Base-by-base conservation (phyloP, 164 flowering plant species). In the Akebia trifoliata region DNA sequence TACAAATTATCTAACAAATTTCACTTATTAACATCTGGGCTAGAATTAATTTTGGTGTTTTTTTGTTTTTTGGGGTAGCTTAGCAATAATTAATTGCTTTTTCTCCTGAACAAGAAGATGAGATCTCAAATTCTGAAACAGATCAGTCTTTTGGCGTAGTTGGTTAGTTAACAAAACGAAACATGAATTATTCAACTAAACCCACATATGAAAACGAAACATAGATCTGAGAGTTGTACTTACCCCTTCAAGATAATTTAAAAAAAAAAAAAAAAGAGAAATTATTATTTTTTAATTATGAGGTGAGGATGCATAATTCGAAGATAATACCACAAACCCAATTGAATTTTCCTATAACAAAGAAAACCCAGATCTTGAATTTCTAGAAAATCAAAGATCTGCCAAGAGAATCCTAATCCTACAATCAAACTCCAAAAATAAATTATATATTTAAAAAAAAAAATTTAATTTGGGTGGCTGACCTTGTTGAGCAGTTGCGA, bases 401-500 rank as follows among this genome's bases (percentile, higher is more conserved):
- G 34, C 22, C 17, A 11, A 6, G 5, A 36, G 46, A 62, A 46
- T 46, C 10, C 3, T 37, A 11, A 37, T 37, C 57, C 57, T 37
- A 50, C 30, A 38, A 21, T 24, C n/a, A 34, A 0, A 37, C 22
- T 8, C n/a, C 47, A 44, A 52, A 25, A 53, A 21, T 40, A 24
- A 28, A 17, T 7, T 24, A 9, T 9, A 53, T 24, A 37, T 0
- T 15, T 11, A 39, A 42, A 47, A 32, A 25, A 9, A 49, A 15
- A 6, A 20, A 21, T 10, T 2, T 22, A n/a, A 9, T 20, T n/a
- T n/a, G n/a, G 34, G 17, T 18, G 24, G 29, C 73, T 48, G 26
- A 85, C 91, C 95, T 72, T 74, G 79, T 61, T 70, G 82, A 39
- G 90, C 81, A 48, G 74, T 40, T 24, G 87, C 87, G 11, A 85